Percentiles rank a stretch among this genome's conserved stretches.
phyloP scores from a whole-genome alignment of 768 basidiomycete species.

The Multifurca ochricompacta region DNA sequence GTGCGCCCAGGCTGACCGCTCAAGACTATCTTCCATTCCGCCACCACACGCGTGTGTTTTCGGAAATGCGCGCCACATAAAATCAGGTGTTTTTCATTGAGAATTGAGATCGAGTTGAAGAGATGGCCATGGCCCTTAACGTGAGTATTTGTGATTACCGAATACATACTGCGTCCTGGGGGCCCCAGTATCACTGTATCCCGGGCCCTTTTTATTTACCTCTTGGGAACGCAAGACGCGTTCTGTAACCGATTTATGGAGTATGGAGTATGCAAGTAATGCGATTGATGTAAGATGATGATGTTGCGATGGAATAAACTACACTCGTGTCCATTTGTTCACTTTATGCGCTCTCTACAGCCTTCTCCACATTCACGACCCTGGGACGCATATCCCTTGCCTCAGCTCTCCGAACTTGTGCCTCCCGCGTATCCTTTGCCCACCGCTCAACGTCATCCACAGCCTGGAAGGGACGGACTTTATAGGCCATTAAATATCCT shows the following conservation, averaged over 20 bases:
- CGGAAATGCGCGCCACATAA: too few relatives aligned
- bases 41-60: too few relatives aligned
- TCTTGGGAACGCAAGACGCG: not conserved
- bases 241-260: too few relatives aligned
- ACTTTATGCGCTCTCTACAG: not conserved
- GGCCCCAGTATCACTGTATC: too few relatives aligned
- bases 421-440: conserved; percentile 39
- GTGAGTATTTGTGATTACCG: too few relatives aligned
- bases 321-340: not conserved
- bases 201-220: not conserved
- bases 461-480: conserved; percentile 50
- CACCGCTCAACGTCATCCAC: conserved; percentile 38
- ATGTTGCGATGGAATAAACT: not conserved
- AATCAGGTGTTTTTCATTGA: too few relatives aligned
- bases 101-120: too few relatives aligned
- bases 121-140: too few relatives aligned
- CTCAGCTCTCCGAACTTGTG: conserved; percentile 22
- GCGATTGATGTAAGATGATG: not conserved
- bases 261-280: not conserved
- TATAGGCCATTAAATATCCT: conserved; percentile 64
- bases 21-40: too few relatives aligned
- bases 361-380: not conserved
- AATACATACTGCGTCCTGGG: too few relatives aligned
- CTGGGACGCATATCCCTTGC: not conserved
- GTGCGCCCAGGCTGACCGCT: too few relatives aligned